Conservation (phyloP, 345 rosid species). For the Anastatica hierochuntica region DNA sequence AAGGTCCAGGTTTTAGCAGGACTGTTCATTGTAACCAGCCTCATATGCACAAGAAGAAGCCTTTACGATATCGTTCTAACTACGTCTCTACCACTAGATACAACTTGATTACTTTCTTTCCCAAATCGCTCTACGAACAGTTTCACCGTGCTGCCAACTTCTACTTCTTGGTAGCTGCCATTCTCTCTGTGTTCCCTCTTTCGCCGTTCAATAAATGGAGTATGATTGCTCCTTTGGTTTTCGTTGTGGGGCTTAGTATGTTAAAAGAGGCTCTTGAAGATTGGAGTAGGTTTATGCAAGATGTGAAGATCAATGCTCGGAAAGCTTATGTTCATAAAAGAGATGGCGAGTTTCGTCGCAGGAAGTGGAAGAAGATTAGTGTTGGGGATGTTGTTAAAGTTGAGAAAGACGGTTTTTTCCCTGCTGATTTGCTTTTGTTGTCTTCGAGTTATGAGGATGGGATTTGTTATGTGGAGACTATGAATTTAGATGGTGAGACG, state of each 20-base stretch:
- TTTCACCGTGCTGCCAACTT: slow-evolving; percentile 89
- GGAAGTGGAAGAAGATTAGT: slow-evolving; percentile 57
- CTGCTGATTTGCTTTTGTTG: slow-evolving; percentile 82
- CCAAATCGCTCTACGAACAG: slow-evolving; percentile 86
- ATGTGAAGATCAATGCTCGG: slow-evolving; percentile 66
- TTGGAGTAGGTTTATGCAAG: slow-evolving; percentile 93
- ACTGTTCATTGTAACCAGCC: slow-evolving; percentile 81
- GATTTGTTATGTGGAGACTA: slow-evolving; percentile 95
- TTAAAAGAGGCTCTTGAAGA: slow-evolving; percentile 91
- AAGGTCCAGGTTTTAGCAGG: slow-evolving; percentile 63
- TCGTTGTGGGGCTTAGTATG: slow-evolving; percentile 94
- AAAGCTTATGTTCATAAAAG: slow-evolving; percentile 50
- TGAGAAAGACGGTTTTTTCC: slow-evolving; percentile 88
- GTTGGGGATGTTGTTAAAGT: slow-evolving; percentile 87
- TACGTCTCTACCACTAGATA: slow-evolving; percentile 82
- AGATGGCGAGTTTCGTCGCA: slow-evolving; percentile 47
- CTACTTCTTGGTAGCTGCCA: slow-evolving; percentile 79
- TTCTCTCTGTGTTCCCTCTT: slow-evolving; percentile 62
- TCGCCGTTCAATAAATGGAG: slow-evolving; percentile 81
- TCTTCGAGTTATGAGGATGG: slow-evolving; percentile 92
- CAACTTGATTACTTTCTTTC: slow-evolving; percentile 62
- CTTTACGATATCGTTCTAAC: slow-evolving; percentile 66
- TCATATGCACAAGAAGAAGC: slow-evolving; percentile 55
- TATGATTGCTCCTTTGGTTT: slow-evolving; percentile 81
- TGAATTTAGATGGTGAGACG: slow-evolving; percentile 97